A percentile compares a stretch with the other conserved stretches of the same genome.
Evolutionary conservation across 2,329 filamentous ascomycete genomes (phyloP).

Genomic region (Amylocarpus encephaloides): DNA sequence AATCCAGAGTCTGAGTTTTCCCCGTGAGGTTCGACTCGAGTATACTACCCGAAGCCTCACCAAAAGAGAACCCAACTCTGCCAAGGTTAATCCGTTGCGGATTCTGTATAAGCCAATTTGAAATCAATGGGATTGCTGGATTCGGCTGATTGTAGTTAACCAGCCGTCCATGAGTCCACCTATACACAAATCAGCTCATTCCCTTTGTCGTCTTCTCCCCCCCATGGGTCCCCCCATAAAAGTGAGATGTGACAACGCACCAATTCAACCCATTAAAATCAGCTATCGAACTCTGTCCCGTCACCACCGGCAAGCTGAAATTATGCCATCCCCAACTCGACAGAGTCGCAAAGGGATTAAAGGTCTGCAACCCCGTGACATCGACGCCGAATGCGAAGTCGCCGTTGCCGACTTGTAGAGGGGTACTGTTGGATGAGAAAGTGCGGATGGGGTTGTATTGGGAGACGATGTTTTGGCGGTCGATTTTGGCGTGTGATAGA

Average conservation of each 20-base stretch:
- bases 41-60: conserved; percentile 24
- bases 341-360: conserved; percentile 37
- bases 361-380: conserved; percentile 41
- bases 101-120: conserved; percentile 46
- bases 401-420: conserved; percentile 40
- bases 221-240: too few species aligned
- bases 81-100: conserved; percentile 41
- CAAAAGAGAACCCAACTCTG: conserved; percentile 36
- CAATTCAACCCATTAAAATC: conserved; percentile 38
- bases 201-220: too few species aligned
- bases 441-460: conserved; percentile 23
- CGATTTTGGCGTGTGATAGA: conserved; percentile 5
- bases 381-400: conserved; percentile 42
- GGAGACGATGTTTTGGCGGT: conserved; percentile 17
- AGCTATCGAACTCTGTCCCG: conserved; percentile 29
- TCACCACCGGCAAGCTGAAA: conserved; percentile 35
- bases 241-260: too few species aligned
- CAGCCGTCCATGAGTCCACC: conserved; percentile 37
- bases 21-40: conserved; percentile 26
- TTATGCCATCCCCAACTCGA: conserved; percentile 43
- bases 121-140: conserved; percentile 34
- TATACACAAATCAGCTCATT: conserved; percentile 10
- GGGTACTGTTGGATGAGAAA: conserved; percentile 28
- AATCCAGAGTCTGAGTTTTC: conserved; percentile 33
- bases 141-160: conserved; percentile 40